A percentile compares a stretch with the other conserved stretches of the same genome.
phyloP scores from a whole-genome alignment of 768 basidiomycete species.

The Lactarius deliciosus region DNA sequence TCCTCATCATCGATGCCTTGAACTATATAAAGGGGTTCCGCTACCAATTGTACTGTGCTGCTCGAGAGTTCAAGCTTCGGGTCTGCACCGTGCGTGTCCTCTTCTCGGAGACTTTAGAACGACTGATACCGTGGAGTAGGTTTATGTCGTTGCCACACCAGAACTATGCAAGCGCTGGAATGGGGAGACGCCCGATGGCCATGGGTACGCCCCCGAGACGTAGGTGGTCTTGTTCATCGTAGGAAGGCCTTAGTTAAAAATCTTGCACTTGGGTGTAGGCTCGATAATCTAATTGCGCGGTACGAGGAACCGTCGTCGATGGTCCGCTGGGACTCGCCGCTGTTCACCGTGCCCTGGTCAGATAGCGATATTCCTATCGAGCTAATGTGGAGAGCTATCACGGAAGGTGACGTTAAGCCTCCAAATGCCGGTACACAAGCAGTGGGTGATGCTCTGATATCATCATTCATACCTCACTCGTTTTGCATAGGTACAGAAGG shows the following conservation, averaged over 20 bases:
- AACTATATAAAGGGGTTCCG: constrained; percentile 99
- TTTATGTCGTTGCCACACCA: constrained; percentile 72
- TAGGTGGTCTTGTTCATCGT: constrained; percentile 35
- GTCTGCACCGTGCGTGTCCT: constrained; percentile 74
- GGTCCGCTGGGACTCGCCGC: constrained; percentile 98
- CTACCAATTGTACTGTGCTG: constrained; percentile 97
- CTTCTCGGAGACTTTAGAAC: neutral
- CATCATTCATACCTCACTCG: constrained; percentile 4
- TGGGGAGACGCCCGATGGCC: constrained; percentile 44
- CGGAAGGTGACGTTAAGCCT: constrained; percentile 76
- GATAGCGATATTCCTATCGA: constrained; percentile 64
- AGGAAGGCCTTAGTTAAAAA: constrained; percentile 18
- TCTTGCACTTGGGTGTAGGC: constrained; percentile 42
- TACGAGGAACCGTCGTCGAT: constrained; percentile 97
- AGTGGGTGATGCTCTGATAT: constrained; percentile 44
- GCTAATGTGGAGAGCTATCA: constrained; percentile 79
- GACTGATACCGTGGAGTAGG: constrained; percentile 43
- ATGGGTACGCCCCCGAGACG: constrained; percentile 70
- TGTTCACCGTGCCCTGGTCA: constrained; percentile 80
- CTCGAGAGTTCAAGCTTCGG: constrained; percentile 80
- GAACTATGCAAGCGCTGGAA: constrained; percentile 84
- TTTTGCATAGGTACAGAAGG: constrained; percentile 61
- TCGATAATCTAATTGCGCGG: constrained; percentile 83
- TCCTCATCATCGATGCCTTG: constrained; percentile 86
- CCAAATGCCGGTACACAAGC: constrained; percentile 82